Conservation (phyloP, 108 stramenopile genomes). For the Cylindrotheca fusiformis region DNA sequence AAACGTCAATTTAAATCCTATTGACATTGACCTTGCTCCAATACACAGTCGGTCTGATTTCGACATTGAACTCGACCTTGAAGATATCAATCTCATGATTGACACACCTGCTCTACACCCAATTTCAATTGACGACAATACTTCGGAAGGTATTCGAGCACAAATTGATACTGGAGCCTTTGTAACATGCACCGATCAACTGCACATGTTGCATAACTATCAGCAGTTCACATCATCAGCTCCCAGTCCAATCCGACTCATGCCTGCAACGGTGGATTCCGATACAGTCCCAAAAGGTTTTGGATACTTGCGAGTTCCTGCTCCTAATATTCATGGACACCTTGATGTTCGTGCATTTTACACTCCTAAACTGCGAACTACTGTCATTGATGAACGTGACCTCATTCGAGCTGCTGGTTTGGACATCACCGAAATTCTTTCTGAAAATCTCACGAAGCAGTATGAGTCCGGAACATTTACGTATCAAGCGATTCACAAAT, state of each 20-base stretch:
- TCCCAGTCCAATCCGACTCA: constrained; percentile 2
- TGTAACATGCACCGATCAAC: constrained; percentile 2
- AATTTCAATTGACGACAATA: too few relatives aligned
- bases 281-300: constrained; percentile 4
- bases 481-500: too few relatives aligned
- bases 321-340: neutral
- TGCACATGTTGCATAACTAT: constrained; percentile 6
- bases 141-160: neutral
- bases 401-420: too few relatives aligned
- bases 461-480: too few relatives aligned
- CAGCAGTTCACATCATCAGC: neutral
- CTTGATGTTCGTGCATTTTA: neutral
- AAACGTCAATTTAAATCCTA: too few relatives aligned
- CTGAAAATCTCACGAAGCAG: too few relatives aligned
- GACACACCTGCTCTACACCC: too few relatives aligned
- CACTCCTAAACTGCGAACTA: too few relatives aligned
- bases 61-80: neutral
- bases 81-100: neutral
- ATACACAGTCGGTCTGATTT: neutral
- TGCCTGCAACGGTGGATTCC: neutral
- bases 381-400: too few relatives aligned
- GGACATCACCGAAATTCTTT: too few relatives aligned
- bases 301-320: constrained; percentile 8
- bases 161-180: constrained; percentile 13
- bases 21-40: neutral